Percentiles rank a stretch among this genome's conserved stretches.
phyloP scores from a whole-genome alignment of 768 basidiomycete species.

The Macrocybe gigantea region DNA sequence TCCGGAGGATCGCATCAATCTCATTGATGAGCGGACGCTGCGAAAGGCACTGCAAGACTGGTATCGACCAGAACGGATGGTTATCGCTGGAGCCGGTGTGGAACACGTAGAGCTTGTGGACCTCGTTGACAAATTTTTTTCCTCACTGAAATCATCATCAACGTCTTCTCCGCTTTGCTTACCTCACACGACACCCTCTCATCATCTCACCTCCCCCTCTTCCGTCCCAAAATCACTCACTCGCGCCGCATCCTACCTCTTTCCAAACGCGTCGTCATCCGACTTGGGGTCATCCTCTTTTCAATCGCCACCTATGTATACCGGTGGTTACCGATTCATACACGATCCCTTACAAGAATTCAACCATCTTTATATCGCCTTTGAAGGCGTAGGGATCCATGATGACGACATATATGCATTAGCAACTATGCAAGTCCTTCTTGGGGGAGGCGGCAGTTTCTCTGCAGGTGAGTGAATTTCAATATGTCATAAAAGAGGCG shows the following conservation, averaged over 20 bases:
- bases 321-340: slow-evolving; percentile 77
- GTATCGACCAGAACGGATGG: slow-evolving; percentile 94
- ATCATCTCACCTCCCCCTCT: slow-evolving; percentile 52
- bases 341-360: slow-evolving; percentile 62
- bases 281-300: slow-evolving; percentile 13
- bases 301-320: slow-evolving; percentile 56
- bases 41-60: slow-evolving; percentile 65
- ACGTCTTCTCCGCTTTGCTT: slow-evolving; percentile 30
- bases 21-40: slow-evolving; percentile 58
- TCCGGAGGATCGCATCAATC: slow-evolving; percentile 73
- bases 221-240: slow-evolving; percentile 63
- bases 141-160: slow-evolving; percentile 46
- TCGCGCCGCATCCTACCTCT: slow-evolving; percentile 75
- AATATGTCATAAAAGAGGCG: too few relatives aligned
- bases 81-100: slow-evolving; percentile 92
- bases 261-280: slow-evolving; percentile 32
- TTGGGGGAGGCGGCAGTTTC: slow-evolving; percentile 95
- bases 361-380: slow-evolving; percentile 89
- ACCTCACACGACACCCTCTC: slow-evolving; percentile 9
- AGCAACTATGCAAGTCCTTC: slow-evolving; percentile 89
- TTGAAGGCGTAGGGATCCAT: slow-evolving; percentile 86
- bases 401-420: slow-evolving; percentile 90
- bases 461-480: slow-evolving; percentile 60
- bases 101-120: slow-evolving; percentile 85
- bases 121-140: slow-evolving; percentile 79